phyloP scores from a whole-genome alignment of 164 flowering plant genomes.

The Cinnamomum micranthum region DNA sequence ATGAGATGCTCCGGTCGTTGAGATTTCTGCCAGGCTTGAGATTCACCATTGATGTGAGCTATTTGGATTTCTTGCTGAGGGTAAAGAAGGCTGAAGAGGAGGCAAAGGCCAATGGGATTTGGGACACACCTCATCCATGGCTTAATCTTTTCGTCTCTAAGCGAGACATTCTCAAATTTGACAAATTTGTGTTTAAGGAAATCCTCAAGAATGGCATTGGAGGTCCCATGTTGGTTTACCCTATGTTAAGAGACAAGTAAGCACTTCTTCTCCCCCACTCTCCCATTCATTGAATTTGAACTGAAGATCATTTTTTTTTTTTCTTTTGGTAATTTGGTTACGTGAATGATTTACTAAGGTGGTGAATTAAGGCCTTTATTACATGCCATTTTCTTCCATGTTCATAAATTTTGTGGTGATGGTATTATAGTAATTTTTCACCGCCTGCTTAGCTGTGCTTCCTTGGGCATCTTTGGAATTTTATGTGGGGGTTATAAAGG shows the following conservation, averaged over 20 bases:
- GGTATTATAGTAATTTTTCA: too few relatives aligned
- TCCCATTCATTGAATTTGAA: not conserved
- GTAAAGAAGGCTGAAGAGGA: conserved; percentile 54
- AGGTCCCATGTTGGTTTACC: conserved; percentile 89
- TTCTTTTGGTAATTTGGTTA: not conserved
- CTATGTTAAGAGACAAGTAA: conserved; percentile 70
- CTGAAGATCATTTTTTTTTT: too few relatives aligned
- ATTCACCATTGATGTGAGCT: conserved; percentile 55
- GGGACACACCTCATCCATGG: conserved; percentile 97
- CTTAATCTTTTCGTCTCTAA: conserved; percentile 68
- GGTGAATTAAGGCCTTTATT: too few relatives aligned
- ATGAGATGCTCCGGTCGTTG: conserved; percentile 39
- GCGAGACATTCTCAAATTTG: conserved; percentile 48
- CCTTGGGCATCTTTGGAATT: not conserved
- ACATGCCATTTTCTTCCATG: not conserved
- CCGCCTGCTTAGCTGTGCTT: too few relatives aligned
- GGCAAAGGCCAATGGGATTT: conserved; percentile 56
- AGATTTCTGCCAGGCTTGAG: conserved; percentile 34
- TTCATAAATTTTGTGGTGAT: not conserved
- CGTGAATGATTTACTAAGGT: not conserved
- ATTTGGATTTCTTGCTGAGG: conserved; percentile 60
- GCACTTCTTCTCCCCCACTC: not conserved
- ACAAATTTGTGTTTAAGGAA: conserved; percentile 55
- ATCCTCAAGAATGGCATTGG: conserved; percentile 64
- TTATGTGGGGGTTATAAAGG: not conserved